Base-by-base conservation (phyloP, 2,329 filamentous ascomycete species). In the Xylaria digitata region DNA sequence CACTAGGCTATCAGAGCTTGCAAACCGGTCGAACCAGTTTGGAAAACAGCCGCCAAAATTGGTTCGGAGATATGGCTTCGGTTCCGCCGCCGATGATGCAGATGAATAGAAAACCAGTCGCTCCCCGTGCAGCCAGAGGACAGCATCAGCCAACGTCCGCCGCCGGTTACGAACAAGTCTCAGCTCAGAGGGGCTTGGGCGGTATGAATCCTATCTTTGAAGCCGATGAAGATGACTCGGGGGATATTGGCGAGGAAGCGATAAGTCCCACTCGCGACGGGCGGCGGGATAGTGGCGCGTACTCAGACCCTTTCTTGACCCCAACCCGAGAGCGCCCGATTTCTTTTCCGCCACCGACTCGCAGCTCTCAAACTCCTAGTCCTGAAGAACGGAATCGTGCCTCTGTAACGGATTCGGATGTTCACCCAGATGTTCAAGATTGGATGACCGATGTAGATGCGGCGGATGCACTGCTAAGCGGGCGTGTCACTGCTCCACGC, bases 181-280 rank as follows among this genome's bases (percentile, higher is more conserved):
- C 62, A 63, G 71, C 40, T 55, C 66, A 75, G 9, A 61, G 73
- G 50, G 67, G 68, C 61, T 75, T 81, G 0, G 82, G 82, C 3
- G 79, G 77, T 2, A 88, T 89, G 68, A 85, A 87, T 68, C 86
- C 86, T 0, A 89, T 89, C 66, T 82, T 86, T 70, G 86, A 89
- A 69, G 86, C 85, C 8, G 86, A 87, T 45, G 86, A 88, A 69
- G 85, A 87, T 37, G 84, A 66, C 21, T 65, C 71, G 8, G 61
- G 79, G 76, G 19, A 80, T 76, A 17, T 82, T 75, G 7, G 80
- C 75, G 34, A 74, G 70, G 46, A 75, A 59, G 72, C 74, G 11
- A 66, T 73, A 15, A 74, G 70, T 26, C 72, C 73, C 2, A 6
- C 67, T 11, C 72, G 67, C 13, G 71, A 74, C 46, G 61, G 32